phyloP scores from a whole-genome alignment of 2,329 filamentous ascomycete species.

The Cryphonectria parasitica region DNA sequence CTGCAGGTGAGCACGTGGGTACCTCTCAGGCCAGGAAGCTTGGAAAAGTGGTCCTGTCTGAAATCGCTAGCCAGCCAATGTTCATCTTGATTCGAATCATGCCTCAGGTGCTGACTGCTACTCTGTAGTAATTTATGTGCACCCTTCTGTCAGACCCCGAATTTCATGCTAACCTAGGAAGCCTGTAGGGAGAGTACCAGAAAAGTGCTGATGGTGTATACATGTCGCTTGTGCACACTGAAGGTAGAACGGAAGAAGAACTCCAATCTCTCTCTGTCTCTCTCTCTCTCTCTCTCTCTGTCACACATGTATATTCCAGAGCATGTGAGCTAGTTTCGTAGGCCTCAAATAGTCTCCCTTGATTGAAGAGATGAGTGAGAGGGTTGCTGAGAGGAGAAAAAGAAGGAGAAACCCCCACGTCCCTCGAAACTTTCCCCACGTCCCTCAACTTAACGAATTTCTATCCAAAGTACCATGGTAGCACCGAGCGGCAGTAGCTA shows the following conservation, averaged over 20 bases:
- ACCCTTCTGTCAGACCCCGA: background rate
- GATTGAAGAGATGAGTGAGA: background rate
- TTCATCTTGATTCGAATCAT: slow-evolving; percentile 9
- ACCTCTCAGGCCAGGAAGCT: slow-evolving; percentile 23
- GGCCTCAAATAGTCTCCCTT: background rate
- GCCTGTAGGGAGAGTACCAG: background rate
- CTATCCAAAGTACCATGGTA: background rate
- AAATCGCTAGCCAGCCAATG: background rate
- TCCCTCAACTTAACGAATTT: background rate
- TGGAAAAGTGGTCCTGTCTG: background rate
- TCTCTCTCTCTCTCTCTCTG: too few species aligned
- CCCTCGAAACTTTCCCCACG: background rate
- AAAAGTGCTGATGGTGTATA: background rate
- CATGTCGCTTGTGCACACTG: background rate
- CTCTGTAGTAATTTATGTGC: background rate
- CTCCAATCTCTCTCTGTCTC: background rate
- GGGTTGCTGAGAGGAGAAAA: background rate
- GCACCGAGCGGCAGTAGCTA: background rate
- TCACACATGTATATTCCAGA: too few species aligned
- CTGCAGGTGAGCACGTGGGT: slow-evolving; percentile 23
- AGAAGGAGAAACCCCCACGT: background rate
- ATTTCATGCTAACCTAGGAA: background rate
- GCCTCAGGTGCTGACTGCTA: background rate
- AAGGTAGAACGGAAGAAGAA: background rate
- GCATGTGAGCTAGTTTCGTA: background rate